Conservation (phyloP, 768 basidiomycete genomes). For the Leucosporidium creatinivorum region DNA sequence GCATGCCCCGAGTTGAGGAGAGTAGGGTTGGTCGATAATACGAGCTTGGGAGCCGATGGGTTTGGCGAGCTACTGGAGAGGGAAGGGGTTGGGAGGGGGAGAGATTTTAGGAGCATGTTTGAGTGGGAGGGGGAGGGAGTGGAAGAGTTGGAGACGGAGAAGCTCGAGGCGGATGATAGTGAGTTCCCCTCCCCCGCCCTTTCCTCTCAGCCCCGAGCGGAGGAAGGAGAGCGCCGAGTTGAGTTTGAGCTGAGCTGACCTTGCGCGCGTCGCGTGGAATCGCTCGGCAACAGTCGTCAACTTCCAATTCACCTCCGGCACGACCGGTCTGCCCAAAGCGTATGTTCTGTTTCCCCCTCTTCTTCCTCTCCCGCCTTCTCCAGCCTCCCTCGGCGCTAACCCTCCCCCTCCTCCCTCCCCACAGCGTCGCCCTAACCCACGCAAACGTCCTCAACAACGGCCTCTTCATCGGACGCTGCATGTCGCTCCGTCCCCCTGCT, state of each 20-base stretch:
- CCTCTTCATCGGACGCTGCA: constrained; percentile 60
- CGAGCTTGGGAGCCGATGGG: constrained; percentile 14
- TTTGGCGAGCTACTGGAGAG: not conserved
- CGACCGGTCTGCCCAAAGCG: constrained; percentile 77
- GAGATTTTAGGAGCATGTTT: not conserved
- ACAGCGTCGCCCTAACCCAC: constrained; percentile 59
- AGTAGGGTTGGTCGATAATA: constrained; percentile 62
- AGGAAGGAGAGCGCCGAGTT: too few relatives aligned
- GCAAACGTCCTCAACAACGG: constrained; percentile 71
- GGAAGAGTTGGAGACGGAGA: not conserved
- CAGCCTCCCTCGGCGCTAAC: not conserved
- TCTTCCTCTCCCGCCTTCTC: not conserved
- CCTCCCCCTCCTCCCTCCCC: too few relatives aligned
- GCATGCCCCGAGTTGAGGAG: constrained; percentile 58
- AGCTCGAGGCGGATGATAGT: not conserved
- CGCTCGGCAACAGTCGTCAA: constrained; percentile 51
- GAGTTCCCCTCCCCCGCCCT: constrained; percentile 38
- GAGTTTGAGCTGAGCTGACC: too few relatives aligned
- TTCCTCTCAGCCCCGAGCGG: not conserved
- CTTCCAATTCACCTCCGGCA: constrained; percentile 82
- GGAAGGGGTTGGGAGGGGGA: not conserved
- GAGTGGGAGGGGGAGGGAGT: not conserved
- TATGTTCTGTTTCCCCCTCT: constrained; percentile 40
- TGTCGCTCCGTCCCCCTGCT: constrained; percentile 51
- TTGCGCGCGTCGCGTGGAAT: too few relatives aligned